A percentile compares a stretch with the other conserved stretches of the same genome.
Conservation (phyloP, 2,329 filamentous ascomycete species). For the Myriosclerotinia curreyana region DNA sequence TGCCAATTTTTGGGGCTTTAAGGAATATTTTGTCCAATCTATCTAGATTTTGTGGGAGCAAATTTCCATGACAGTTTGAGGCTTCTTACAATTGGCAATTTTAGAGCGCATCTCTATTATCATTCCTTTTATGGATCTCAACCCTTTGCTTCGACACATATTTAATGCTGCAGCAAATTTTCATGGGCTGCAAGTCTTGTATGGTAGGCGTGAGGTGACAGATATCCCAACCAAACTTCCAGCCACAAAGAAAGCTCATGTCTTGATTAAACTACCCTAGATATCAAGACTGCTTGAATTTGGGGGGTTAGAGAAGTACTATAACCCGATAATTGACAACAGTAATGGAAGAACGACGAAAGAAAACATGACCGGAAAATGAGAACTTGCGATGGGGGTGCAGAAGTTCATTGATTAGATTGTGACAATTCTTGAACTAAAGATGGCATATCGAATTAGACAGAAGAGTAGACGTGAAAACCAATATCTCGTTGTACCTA, state of each 20-base stretch:
- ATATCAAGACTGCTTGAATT: neutral
- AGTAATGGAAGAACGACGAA: neutral
- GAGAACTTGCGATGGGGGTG: neutral
- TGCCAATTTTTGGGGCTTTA: neutral
- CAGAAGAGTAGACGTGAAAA: too few species aligned
- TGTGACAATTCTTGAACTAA: too few species aligned
- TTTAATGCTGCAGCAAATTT: neutral
- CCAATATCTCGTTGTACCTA: too few species aligned
- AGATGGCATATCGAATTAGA: too few species aligned
- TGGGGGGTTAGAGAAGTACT: neutral
- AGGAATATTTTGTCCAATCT: neutral
- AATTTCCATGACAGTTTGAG: neutral
- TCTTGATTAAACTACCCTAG: neutral
- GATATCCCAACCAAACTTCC: neutral
- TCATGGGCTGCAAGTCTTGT: neutral
- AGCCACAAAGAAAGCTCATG: neutral
- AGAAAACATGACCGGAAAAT: too few species aligned
- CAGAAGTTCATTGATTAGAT: neutral
- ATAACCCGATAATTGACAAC: neutral
- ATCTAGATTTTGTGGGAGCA: neutral
- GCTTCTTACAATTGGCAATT: neutral
- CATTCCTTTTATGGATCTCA: neutral
- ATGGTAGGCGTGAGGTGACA: neutral
- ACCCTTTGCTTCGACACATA: neutral
- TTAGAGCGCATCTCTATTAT: neutral